Base-by-base conservation (phyloP, 179 eudicot genomes). In the Gypsophila paniculata region DNA sequence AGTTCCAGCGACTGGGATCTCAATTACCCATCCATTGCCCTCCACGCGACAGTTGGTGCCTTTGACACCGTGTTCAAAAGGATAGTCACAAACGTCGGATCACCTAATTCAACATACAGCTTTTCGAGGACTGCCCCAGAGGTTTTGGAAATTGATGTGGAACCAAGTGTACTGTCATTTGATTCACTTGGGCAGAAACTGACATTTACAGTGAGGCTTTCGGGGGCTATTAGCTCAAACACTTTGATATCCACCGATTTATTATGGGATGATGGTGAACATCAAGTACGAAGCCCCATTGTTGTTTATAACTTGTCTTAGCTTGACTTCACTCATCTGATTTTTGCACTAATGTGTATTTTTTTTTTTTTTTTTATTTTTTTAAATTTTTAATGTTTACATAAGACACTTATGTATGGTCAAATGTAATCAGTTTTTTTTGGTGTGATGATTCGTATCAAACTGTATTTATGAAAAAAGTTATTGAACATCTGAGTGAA, bases 61-160 rank as follows among this genome's bases (percentile, higher is more conserved):
- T 55, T 79, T 57, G 64, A 3, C 8, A 25, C 73, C 7, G 52
- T 21, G 19, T 81, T 79, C 25, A 61, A 58, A 0, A 68, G 83
- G 58, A 79, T 78, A 2, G 83, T 82, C 52, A 82, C 79, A 4
- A 84, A 81, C 55, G 82, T 84, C 14, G 81, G 84, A 14, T 17
- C 53, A 14, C 71, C 75, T 2, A 65, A 64, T 36, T 79, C 81
- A 1, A 79, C 78, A 5, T 84, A 84, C 32, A 17, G 1, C 8
- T 74, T 78, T 5, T 39, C 14, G 12, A 53, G 79, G 18, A 60
- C n/a, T 46, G 9, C 3, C 10, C 75, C 51, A 60, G 44, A n/a
- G 15, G 77, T 4, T 6, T 19, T 18, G 69, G 54, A 48, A 29
- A 63, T 84, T 26, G 63, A 57, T 1, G 81, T 79, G 19, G 58